Evolutionary conservation across 208 protist species (phyloP), one percentile per base, ranked within the genome.

Genomic region (Leptomonas pyrrhocoris): DNA sequence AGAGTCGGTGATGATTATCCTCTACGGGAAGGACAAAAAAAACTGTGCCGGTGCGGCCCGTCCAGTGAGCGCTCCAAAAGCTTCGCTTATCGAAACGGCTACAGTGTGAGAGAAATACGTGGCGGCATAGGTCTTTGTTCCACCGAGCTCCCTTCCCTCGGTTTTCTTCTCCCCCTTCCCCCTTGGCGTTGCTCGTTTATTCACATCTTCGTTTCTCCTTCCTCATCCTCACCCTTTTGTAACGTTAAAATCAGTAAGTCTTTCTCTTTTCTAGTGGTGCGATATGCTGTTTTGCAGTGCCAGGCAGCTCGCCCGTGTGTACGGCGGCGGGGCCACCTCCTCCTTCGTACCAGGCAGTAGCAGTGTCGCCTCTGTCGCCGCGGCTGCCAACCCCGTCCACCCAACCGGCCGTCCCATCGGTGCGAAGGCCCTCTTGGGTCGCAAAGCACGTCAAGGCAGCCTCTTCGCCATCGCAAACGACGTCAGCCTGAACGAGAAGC

Each of bases 381-480:
- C 67, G 34, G 50, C 58, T 49, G 28, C 57, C 23, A 9, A 53
- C 46, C 40, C 46, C 6, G 42, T 21, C 21, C n/a, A 59, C 61
- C 38, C 49, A 18, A 9, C 42, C 30, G 45, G 60, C 31, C 72
- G 61, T n/a, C 53, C 60, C 16, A 46, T 57, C 38, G 56, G 56
- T 51, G 40, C 56, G 15, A 73, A 81, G 55, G 67, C 79, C 11
- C 73, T 90, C 1, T 69, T 84, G 42, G 85, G 86, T 19, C 64
- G 65, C 13, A 82, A 84, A 11, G 79, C 80, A n/a, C 86, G 91
- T n/a, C 59, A 86, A 12, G 91, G 91, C 34, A 86, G 73, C 59
- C 81, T 96, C 51, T 93, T 90, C 55, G 85, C 91, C 4, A 58
- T 94, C 19, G 91, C 86, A 54, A 85, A 90, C 65, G 86, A 92